phyloP scores from a whole-genome alignment of 83 land plant genomes.

The Picea abies region DNA sequence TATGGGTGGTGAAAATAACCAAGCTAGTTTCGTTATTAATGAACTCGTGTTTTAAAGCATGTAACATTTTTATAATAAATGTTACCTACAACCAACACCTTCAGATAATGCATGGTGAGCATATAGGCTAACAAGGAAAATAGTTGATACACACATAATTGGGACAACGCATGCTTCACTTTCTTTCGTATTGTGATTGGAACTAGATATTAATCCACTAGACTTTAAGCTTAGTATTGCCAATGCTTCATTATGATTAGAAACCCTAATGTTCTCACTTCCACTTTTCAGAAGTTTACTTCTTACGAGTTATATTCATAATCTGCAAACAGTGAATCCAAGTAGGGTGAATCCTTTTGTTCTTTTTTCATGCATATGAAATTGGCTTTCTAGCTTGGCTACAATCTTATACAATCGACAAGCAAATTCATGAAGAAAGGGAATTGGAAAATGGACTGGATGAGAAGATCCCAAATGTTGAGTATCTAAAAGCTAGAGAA shows the following conservation, averaged over 20 bases:
- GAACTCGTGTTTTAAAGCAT: no score
- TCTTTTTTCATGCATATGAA: no score
- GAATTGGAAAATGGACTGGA: neutral
- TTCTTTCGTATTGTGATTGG: constrained; percentile 62
- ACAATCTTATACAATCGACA: constrained; percentile 33
- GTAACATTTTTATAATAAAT: no score
- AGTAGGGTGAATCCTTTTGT: no score
- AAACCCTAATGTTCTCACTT: neutral
- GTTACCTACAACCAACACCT: no score
- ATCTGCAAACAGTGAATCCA: no score
- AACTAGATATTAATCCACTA: neutral
- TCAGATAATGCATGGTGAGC: no score
- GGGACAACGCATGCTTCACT: constrained; percentile 64
- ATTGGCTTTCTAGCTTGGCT: constrained; percentile 20
- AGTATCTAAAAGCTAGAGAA: constrained; percentile 1
- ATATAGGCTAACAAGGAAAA: no score
- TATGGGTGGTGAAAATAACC: no score
- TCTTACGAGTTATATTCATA: no score
- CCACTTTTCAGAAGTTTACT: no score
- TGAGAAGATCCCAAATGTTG: constrained; percentile 4
- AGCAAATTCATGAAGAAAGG: constrained; percentile 11
- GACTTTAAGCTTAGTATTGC: neutral
- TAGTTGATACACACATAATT: neutral
- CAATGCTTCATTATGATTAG: neutral
- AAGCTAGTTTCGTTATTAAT: no score